Conservation (phyloP, 352 stramenopile species). For the Pythium sp. region DNA sequence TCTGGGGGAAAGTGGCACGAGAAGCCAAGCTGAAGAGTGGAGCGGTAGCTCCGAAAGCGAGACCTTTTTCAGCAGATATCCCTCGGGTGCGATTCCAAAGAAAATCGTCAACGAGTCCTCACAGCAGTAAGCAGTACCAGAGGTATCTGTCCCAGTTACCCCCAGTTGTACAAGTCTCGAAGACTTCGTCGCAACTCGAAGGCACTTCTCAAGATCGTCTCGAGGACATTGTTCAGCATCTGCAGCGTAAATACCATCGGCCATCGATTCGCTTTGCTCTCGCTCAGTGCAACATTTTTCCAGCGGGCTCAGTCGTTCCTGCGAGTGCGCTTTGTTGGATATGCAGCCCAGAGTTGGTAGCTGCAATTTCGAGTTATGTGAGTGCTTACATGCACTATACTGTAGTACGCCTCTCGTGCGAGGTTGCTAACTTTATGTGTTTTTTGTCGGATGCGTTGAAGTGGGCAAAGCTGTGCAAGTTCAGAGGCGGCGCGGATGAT, state of each 20-base stretch:
- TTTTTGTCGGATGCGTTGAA: constrained; percentile 16
- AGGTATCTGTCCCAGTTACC: constrained; percentile 31
- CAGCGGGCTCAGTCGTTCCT: constrained; percentile 27
- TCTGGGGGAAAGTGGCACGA: constrained; percentile 34
- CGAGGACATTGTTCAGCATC: constrained; percentile 34
- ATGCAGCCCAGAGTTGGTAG: constrained; percentile 35
- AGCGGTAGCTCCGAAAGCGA: constrained; percentile 17
- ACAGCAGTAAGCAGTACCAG: constrained; percentile 28
- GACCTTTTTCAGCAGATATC: constrained; percentile 15
- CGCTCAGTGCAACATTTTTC: constrained; percentile 45
- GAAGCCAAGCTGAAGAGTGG: constrained; percentile 12
- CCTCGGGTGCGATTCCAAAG: constrained; percentile 33
- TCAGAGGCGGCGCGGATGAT: constrained; percentile 17
- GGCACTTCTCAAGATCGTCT: constrained; percentile 25
- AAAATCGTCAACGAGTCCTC: constrained; percentile 25
- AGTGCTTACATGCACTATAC: constrained; percentile 9
- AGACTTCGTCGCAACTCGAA: constrained; percentile 12
- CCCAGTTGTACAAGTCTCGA: constrained; percentile 19
- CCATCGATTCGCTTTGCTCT: constrained; percentile 54
- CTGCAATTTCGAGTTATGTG: constrained; percentile 42
- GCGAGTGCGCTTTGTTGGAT: constrained; percentile 28
- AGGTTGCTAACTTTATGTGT: background rate
- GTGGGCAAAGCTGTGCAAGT: constrained; percentile 39
- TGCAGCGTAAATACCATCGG: constrained; percentile 38
- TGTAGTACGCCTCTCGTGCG: too few relatives aligned